phyloP scores from a whole-genome alignment of 129 eudicot species.

The Tagetes patula region DNA sequence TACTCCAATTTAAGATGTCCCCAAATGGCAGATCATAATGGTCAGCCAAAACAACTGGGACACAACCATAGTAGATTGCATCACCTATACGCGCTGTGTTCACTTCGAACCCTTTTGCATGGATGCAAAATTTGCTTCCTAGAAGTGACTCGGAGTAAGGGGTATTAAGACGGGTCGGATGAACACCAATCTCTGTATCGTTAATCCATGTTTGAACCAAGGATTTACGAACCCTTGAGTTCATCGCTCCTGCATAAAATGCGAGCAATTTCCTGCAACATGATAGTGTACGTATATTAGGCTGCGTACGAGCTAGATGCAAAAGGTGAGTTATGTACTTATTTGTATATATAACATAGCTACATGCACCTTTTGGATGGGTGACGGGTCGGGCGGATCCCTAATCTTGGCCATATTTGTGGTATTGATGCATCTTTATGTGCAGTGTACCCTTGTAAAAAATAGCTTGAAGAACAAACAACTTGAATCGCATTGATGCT shows the following conservation, averaged over 20 bases:
- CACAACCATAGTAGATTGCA: slow-evolving; percentile 72
- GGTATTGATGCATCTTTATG: too few relatives aligned
- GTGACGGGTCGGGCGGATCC: too few relatives aligned
- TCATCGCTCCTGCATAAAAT: slow-evolving; percentile 88
- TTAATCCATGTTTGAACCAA: slow-evolving; percentile 57
- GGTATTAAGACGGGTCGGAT: slow-evolving; percentile 51
- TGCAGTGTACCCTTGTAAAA: too few relatives aligned
- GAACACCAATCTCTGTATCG: slow-evolving; percentile 55
- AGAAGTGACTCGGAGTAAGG: slow-evolving; percentile 69
- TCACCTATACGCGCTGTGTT: slow-evolving; percentile 85
- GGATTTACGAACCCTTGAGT: slow-evolving; percentile 57
- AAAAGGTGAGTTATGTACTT: too few relatives aligned
- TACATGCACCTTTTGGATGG: too few relatives aligned
- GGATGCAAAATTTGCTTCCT: slow-evolving; percentile 71
- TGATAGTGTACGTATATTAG: neutral
- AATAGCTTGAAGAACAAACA: too few relatives aligned
- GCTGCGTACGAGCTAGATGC: too few relatives aligned
- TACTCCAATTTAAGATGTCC: slow-evolving; percentile 73
- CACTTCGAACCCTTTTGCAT: slow-evolving; percentile 88
- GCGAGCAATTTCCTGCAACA: slow-evolving; percentile 70
- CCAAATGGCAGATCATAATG: slow-evolving; percentile 83
- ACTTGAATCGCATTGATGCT: too few relatives aligned
- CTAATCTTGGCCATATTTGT: too few relatives aligned
- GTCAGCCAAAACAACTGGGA: slow-evolving; percentile 65
- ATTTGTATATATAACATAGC: too few relatives aligned